Conservation (phyloP, 1,284 basidiomycete genomes). For the Exsudoporus floridanus region DNA sequence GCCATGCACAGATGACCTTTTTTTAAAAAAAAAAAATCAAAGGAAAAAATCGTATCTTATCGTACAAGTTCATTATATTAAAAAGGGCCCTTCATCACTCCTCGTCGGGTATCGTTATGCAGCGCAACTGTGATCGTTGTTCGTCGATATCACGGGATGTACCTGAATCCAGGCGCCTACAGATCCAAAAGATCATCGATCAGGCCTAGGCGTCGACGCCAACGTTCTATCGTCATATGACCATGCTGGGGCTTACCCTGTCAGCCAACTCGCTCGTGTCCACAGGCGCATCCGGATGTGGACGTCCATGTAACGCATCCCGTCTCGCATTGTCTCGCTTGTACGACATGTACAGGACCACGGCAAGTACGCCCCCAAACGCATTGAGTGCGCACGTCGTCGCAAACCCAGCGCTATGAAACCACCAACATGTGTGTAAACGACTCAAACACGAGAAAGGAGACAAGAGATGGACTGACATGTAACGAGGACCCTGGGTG, state of each 20-base stretch:
- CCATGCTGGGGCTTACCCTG: constrained; percentile 38
- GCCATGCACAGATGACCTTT: no score
- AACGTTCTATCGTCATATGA: constrained; percentile 13
- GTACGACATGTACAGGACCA: constrained; percentile 57
- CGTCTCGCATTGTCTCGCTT: constrained; percentile 58
- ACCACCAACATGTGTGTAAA: neutral
- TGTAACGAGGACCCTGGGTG: constrained; percentile 62
- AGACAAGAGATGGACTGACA: constrained; percentile 39
- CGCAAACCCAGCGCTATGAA: constrained; percentile 60
- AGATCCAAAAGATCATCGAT: neutral
- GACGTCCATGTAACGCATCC: constrained; percentile 54
- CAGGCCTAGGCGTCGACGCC: neutral
- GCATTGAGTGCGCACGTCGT: constrained; percentile 59
- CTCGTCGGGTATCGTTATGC: no score
- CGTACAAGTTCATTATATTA: no score
- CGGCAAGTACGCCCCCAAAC: constrained; percentile 45
- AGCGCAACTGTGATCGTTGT: neutral
- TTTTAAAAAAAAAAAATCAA: no score
- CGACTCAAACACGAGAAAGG: neutral
- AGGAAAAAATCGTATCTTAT: no score
- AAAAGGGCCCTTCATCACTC: no score
- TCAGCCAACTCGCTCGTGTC: constrained; percentile 68
- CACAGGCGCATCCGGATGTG: constrained; percentile 48
- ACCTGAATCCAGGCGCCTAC: constrained; percentile 25
- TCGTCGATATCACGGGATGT: constrained; percentile 18